Percentiles rank a stretch among this genome's conserved stretches.
Evolutionary conservation across 2,329 filamentous ascomycete species (phyloP).

Genomic region (Aureobasidium mangrovei): DNA sequence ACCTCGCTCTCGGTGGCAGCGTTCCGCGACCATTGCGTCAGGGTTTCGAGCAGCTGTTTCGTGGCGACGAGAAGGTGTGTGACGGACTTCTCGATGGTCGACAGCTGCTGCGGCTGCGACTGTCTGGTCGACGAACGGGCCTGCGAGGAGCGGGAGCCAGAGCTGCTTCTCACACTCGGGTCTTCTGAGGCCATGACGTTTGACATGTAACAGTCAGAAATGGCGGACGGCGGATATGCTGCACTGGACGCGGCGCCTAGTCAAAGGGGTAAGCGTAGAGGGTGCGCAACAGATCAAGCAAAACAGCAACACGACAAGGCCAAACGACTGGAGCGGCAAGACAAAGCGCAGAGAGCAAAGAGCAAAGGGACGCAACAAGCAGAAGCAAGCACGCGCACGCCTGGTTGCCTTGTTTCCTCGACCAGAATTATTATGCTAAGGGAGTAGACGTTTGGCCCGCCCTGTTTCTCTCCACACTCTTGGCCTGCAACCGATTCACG

Average conservation of each 20-base stretch:
- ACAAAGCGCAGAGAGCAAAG: neutral
- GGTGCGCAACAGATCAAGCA: neutral
- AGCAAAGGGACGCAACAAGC: neutral
- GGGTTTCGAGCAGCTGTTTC: slow-evolving; percentile 91
- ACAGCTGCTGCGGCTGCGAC: slow-evolving; percentile 60
- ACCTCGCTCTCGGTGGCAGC: slow-evolving; percentile 89
- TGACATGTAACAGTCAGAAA: neutral
- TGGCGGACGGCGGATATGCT: neutral
- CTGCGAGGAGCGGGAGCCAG: slow-evolving; percentile 42
- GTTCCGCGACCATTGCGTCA: slow-evolving; percentile 94
- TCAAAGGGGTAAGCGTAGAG: neutral
- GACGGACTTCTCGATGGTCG: slow-evolving; percentile 97
- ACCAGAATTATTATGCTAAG: no score
- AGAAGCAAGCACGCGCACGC: no score
- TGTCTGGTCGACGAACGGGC: slow-evolving; percentile 22
- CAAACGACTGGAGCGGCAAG: neutral
- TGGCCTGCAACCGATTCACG: neutral
- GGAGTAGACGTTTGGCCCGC: neutral
- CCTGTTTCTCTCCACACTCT: neutral
- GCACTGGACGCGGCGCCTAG: neutral
- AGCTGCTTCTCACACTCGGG: slow-evolving; percentile 48
- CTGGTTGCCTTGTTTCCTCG: no score
- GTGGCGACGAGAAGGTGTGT: slow-evolving; percentile 95
- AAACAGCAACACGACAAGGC: neutral
- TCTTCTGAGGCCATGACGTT: slow-evolving; percentile 21